Evolutionary conservation across 495 filamentous ascomycete species (phyloP), one percentile per base, ranked within the genome.

Genomic region (Penicillium riverlandense): DNA sequence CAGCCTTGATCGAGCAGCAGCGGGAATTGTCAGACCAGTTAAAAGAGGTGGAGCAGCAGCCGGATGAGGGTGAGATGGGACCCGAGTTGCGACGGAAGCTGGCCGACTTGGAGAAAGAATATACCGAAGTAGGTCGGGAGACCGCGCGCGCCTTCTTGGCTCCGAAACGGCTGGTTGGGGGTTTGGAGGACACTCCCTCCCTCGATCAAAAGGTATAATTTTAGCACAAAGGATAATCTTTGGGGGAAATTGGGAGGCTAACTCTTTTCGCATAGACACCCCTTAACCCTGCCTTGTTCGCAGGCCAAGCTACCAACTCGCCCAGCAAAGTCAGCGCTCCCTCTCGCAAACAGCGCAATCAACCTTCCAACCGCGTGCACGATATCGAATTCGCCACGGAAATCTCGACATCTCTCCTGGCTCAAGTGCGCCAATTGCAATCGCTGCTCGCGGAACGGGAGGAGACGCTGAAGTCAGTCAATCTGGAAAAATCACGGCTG

Each of bases 321-420:
- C 92, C 92, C 3, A 88, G 86, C 39, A 97, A 96, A 65, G 75
- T 95, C 45, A 86, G 75, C 56, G 86, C 90, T 4, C 90, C 89
- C 1, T 78, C 78, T 7, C 80, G 91, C 42, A 94, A 88, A 57
- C 77, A 91, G 50, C 82, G 94, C 37, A 97, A 97, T 55, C 92
- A 96, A 60, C 85, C 87, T 1, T 77, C 84, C 6, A 88, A 76
- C 53, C 81, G 88, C 13, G 82, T 90, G 10, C 83, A 96, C 61
- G 91, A 98, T 57, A 92, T 97, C 55, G 87, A 96, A 55, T 95
- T 98, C 50, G 91, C 90, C 3, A 88, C 94, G 10, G 91, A 97
- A 49, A 94, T 98, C 41, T 94, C 86, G 53, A 92, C 85, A 11
- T 94, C 88, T 1, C 70, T 98, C 12, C 80, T 98, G 27, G 78